Base-by-base conservation (phyloP, 257 asterid species). In the Misopates orontium region DNA sequence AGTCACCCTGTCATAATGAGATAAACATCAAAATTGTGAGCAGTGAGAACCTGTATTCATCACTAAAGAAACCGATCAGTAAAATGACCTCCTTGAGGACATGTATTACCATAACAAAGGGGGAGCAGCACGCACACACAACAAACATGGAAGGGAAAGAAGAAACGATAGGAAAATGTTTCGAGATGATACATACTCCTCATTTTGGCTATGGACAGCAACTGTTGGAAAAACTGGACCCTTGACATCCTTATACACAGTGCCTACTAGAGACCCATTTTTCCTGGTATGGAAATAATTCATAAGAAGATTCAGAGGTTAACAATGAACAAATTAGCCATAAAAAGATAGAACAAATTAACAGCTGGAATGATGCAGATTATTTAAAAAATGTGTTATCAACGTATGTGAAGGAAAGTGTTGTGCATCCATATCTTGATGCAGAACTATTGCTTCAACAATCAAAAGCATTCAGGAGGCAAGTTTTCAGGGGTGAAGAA, bases 171-270 rank as follows among this genome's bases (percentile, higher is more conserved):
- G 66, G 68, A 51, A 51, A 68, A 66, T 31, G 62, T 42, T 58
- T 25, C 57, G 51, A 32, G 17, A 42, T 54, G 68, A 60, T 66
- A 77, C 97, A 69, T 94, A 94, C 99, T 85, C 96, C 80, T 94
- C 99, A 83, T 81, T 75, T 75, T 82, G 97, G 88, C 99, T 90
- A 75, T 90, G 97, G 67, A 94, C 99, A 40, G 98, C 87, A 68
- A 94, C 85, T 10, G 99, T 94, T 17, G 99, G 98, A 78, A 73
- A 85, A 70, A 90, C 69, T 40, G 90, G 88, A 73, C 91, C 96
- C 75, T 83, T 86, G 74, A 90, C 83, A 61, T 94, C 99, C 88
- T 88, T 90, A 75, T 45, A 66, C 67, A 81, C 87, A 20, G 85
- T 66, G 71, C 97, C 99, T 63, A 94, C 85, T 67, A 94, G 31